These are phyloP conservation scores for Barnettozyma populi DNA, from an alignment of 805 yeast species.

Conservation along the genomic window DNA sequence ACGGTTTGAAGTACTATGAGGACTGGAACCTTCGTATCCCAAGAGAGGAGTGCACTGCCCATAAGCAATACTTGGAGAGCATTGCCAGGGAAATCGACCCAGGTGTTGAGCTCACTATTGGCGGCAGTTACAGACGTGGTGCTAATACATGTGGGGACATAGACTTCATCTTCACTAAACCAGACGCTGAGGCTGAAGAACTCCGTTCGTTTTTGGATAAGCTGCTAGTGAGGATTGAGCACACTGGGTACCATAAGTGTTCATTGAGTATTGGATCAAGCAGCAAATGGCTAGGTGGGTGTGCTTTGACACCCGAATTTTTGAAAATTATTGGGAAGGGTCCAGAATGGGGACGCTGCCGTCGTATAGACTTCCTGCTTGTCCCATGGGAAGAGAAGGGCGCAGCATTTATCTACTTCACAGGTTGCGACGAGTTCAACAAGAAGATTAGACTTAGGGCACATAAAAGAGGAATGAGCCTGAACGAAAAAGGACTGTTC, in stretches of 20 bases:
- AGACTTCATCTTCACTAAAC: slow-evolving; percentile 42
- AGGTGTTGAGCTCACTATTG: slow-evolving; percentile 31
- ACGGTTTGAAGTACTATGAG: slow-evolving; percentile 41
- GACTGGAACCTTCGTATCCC: slow-evolving; percentile 44
- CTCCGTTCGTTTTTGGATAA: slow-evolving; percentile 18
- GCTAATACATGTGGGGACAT: slow-evolving; percentile 44
- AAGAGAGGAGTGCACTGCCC: slow-evolving; percentile 39
- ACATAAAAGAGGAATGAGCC: slow-evolving; percentile 27
- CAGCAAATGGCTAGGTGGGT: slow-evolving; percentile 34
- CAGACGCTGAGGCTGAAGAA: slow-evolving; percentile 24
- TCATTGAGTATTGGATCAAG: slow-evolving; percentile 11
- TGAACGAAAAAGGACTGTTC: slow-evolving; percentile 43
- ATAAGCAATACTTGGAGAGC: slow-evolving; percentile 30
- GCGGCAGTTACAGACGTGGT: slow-evolving; percentile 52
- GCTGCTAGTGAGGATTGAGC: slow-evolving; percentile 22
- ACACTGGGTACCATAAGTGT: slow-evolving; percentile 26
- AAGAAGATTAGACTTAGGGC: slow-evolving; percentile 42
- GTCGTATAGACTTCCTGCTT: slow-evolving; percentile 48
- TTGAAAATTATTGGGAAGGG: slow-evolving; percentile 25
- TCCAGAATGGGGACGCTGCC: slow-evolving; percentile 32
- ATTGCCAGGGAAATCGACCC: slow-evolving; percentile 30
- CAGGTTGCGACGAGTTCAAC: slow-evolving; percentile 50
- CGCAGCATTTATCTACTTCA: slow-evolving; percentile 45
- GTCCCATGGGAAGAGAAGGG: slow-evolving; percentile 43
- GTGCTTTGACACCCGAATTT: slow-evolving; percentile 24